Evolutionary conservation across 2,329 filamentous ascomycete genomes (phyloP).

Genomic region (Pseudogymnoascus verrucosus): DNA sequence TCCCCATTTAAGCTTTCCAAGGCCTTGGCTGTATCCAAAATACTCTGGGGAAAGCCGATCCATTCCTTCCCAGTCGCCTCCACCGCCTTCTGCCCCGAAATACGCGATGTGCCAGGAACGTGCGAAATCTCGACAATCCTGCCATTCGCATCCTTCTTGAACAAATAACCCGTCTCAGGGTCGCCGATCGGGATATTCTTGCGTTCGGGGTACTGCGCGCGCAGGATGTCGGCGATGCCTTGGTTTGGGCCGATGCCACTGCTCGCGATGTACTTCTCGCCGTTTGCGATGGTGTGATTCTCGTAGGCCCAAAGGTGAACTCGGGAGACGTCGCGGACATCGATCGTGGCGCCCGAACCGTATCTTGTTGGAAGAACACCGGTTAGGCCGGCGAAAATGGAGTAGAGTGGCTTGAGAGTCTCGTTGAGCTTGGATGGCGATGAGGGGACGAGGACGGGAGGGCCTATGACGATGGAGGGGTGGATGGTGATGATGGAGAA

Average conservation of each 20-base stretch:
- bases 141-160: slow-evolving; percentile 20
- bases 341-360: slow-evolving; percentile 29
- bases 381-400: slow-evolving; percentile 29
- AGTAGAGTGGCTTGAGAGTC: slow-evolving; percentile 28
- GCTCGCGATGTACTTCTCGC: slow-evolving; percentile 34
- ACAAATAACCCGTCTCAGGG: slow-evolving; percentile 33
- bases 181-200: slow-evolving; percentile 30
- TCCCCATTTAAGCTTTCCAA: slow-evolving; percentile 19
- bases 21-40: slow-evolving; percentile 30
- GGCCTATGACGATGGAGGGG: slow-evolving; percentile 35
- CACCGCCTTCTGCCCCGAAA: slow-evolving; percentile 25
- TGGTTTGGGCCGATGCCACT: slow-evolving; percentile 29
- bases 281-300: slow-evolving; percentile 30
- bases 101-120: slow-evolving; percentile 16
- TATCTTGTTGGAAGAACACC: slow-evolving; percentile 21
- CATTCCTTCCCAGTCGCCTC: slow-evolving; percentile 24
- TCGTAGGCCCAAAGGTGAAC: slow-evolving; percentile 32
- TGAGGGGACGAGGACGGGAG: slow-evolving; percentile 29
- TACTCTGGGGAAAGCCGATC: slow-evolving; percentile 21
- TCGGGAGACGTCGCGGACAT: slow-evolving; percentile 38
- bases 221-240: slow-evolving; percentile 35
- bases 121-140: slow-evolving; percentile 14
- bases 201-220: slow-evolving; percentile 30
- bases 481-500: slow-evolving; percentile 35
- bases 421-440: slow-evolving; percentile 27